A percentile compares a stretch with the other conserved stretches of the same genome.
Evolutionary conservation across 2,329 filamentous ascomycete genomes (phyloP).

Genomic region (Cercospora nicotianae): DNA sequence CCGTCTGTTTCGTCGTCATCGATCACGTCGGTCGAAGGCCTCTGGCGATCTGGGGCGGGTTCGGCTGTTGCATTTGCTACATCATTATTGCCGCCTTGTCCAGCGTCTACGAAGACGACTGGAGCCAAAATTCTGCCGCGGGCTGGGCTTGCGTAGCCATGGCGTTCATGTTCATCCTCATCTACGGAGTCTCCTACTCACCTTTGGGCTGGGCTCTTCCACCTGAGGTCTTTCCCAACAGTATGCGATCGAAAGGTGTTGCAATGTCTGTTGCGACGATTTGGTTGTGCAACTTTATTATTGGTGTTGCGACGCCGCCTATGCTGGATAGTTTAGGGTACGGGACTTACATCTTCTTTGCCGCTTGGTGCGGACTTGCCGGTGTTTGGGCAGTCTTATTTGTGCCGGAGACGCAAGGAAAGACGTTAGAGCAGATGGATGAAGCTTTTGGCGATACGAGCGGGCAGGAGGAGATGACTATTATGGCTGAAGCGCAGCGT

Average conservation of each 20-base stretch:
- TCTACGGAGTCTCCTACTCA: background rate
- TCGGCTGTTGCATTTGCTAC: background rate
- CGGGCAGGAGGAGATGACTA: background rate
- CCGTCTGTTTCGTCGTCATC: background rate
- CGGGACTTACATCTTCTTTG: background rate
- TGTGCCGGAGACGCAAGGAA: background rate
- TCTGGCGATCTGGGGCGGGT: background rate
- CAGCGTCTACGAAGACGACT: background rate
- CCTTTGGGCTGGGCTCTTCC: background rate
- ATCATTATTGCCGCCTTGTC: background rate
- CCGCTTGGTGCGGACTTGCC: background rate
- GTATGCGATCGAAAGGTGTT: background rate
- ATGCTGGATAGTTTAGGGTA: background rate
- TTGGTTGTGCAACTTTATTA: background rate
- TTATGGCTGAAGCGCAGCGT: background rate
- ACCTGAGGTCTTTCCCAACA: background rate
- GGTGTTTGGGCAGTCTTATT: background rate
- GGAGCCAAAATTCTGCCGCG: background rate
- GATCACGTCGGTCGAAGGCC: background rate
- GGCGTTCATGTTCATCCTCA: background rate
- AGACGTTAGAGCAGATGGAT: background rate
- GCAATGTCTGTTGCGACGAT: background rate
- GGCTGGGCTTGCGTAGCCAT: background rate
- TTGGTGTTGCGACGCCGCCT: background rate
- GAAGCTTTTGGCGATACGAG: background rate